Evolutionary conservation across 2,329 filamentous ascomycete species (phyloP), one percentile per base, ranked within the genome.

Genomic region (Claviceps sorghi): DNA sequence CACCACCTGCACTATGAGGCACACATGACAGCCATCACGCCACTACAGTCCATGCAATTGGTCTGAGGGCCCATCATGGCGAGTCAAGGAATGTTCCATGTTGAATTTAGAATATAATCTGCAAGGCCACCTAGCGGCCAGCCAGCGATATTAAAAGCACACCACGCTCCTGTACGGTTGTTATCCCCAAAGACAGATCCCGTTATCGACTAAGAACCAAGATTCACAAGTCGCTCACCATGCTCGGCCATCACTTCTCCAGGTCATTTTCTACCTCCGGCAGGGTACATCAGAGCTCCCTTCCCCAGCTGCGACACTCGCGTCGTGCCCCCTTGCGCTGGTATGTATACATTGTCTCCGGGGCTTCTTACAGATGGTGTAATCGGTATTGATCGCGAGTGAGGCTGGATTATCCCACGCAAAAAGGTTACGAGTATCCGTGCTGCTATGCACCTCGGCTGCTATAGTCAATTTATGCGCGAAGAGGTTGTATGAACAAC

Each of bases 261-360:
- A 60, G 64, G 53, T 54, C 57, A 46, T 66, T 68, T 58, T 66
- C 66, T 45, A 64, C 65, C 26, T 61, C 65, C 26, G 63, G 65
- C 38, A 64, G 60, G 47, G 63, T 66, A 43, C 62, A 67, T 52
- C 64, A 64, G 30, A 62, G 57, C 57, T 61, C 64, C 58, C 60
- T 67, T 41, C 62, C 63, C 36, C 61, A 64, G 50, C 53, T 66
- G 47, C 63, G 61, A 46, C 64, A 62, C 36, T 59, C 62, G 9
- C 58, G 60, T 44, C 59, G 60, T 40, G 56, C 62, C 49, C 62
- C 62, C 49, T 61, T 62, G 50, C 58, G 59, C 62, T 62, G 65
- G 66, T 69, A 60, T 52, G 61, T 59, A 40, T n/a, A 42, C 26
- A 15, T 45, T 19, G 22, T n/a, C 21, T 49, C n/a, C 19, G 9